Base-by-base conservation (phyloP, 805 yeast species). In the Ogataea philodendri region DNA sequence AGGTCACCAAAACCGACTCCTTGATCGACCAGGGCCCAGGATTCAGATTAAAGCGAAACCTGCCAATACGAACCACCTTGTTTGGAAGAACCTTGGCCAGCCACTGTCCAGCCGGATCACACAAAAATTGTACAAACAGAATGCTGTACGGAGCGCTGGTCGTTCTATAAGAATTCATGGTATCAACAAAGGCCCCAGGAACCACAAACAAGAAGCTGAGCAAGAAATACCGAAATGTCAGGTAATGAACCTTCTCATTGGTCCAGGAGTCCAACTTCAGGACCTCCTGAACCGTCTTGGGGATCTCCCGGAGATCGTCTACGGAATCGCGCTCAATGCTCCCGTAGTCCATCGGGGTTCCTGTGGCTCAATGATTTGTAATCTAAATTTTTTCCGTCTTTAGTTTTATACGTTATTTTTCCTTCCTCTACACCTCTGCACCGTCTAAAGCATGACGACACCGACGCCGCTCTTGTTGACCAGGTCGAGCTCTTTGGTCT, bases 381-480 rank as follows among this genome's bases (percentile, higher is more conserved):
- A 35, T 9, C 15, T 35, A 22, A n/a, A n/a, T n/a, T n/a, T 22
- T 5, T 31, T 22, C 15, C n/a, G n/a, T n/a, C n/a, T n/a, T n/a
- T n/a, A n/a, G n/a, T n/a, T n/a, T 16, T 23, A 22, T 22, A 16
- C 5, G 23, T 19, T n/a, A 9, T 21, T 30, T 22, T 21, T 21
- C 14, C 15, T 14, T 17, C 10, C 13, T 17, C 21, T 10, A 34
- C 37, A 34, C 22, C 37, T 20, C 8, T 34, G 23, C 37, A 34
- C 37, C 32, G 15, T 16, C 49, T 57, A 88, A 26, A 90, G 70
- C 78, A 93, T 74, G 6, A 93, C 95, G 15, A 85, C 90, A 46
- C 97, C 98, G 22, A 93, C 74, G 7, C 89, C 95, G 61, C 96
- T 87, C 33, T 81, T 69, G 30, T 64, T 65, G 16, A 72, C 72